These are phyloP conservation scores for Pascua sp. DNA, from an alignment of 1,284 basidiomycete species.

Conservation along the genomic window DNA sequence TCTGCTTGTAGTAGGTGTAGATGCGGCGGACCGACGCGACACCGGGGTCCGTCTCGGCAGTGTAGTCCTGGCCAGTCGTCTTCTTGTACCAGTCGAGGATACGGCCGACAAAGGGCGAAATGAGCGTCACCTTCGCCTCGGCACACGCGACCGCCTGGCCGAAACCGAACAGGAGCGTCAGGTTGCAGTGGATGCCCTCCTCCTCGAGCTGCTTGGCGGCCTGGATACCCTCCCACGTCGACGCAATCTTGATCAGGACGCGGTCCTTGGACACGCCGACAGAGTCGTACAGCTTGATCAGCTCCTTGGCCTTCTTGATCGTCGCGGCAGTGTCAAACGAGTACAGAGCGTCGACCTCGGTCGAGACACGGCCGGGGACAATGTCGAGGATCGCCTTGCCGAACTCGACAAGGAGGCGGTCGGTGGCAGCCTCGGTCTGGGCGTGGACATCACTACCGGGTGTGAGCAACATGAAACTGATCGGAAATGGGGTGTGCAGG, in stretches of 20 bases:
- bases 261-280: constrained; percentile 89
- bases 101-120: constrained; percentile 98
- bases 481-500: background rate
- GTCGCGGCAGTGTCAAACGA: constrained; percentile 70
- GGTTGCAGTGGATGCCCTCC: constrained; percentile 96
- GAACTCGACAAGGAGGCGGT: constrained; percentile 93
- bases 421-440: constrained; percentile 72
- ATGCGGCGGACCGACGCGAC: constrained; percentile 93
- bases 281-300: constrained; percentile 90
- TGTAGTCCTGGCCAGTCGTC: constrained; percentile 72
- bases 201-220: constrained; percentile 93
- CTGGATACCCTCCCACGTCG: constrained; percentile 99
- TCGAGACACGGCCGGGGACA: constrained; percentile 97
- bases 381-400: constrained; percentile 92
- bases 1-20: constrained; percentile 94
- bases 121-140: constrained; percentile 95
- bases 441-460: constrained; percentile 58
- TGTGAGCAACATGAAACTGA: background rate
- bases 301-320: constrained; percentile 69
- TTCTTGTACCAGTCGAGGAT: constrained; percentile 98
- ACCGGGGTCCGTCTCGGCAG: constrained; percentile 87
- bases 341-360: constrained; percentile 95
- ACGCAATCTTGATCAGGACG: constrained; percentile 97
- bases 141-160: constrained; percentile 97
- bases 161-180: constrained; percentile 98